A percentile compares a stretch with the other conserved stretches of the same genome.
Conservation (phyloP, 495 filamentous ascomycete species). For the Daldinia vernicosa region DNA sequence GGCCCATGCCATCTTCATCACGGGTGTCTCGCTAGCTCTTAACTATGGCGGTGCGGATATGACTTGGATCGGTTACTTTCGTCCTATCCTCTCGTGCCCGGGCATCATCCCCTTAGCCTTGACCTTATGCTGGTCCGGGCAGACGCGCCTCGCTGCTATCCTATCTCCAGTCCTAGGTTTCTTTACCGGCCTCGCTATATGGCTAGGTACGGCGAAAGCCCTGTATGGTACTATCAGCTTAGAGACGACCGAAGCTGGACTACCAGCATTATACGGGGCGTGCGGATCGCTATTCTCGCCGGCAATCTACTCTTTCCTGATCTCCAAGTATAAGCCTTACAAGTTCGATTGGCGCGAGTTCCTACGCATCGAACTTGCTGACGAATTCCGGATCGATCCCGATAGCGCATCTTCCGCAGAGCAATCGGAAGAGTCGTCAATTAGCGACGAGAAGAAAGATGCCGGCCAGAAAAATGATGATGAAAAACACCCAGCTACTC, state of each 20-base stretch:
- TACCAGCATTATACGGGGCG: constrained; percentile 81
- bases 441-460: constrained; percentile 30
- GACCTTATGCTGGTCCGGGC: constrained; percentile 77
- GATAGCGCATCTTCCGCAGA: constrained; percentile 57
- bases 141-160: constrained; percentile 74
- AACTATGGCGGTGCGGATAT: constrained; percentile 63
- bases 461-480: neutral
- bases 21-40: constrained; percentile 74
- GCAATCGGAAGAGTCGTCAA: constrained; percentile 35
- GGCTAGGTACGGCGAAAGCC: constrained; percentile 79
- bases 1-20: constrained; percentile 76
- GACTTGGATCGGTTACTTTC: constrained; percentile 73
- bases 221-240: constrained; percentile 75
- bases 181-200: constrained; percentile 73
- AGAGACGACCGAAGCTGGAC: constrained; percentile 71
- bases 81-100: constrained; percentile 80
- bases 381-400: constrained; percentile 65
- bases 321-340: constrained; percentile 56
- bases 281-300: constrained; percentile 65
- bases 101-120: constrained; percentile 78
- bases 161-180: constrained; percentile 75
- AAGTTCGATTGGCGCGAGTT: constrained; percentile 62
- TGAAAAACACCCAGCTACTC: neutral
- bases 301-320: constrained; percentile 65
- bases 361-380: constrained; percentile 49